phyloP scores from a whole-genome alignment of 805 yeast species.

The Komagataella ulmi region DNA sequence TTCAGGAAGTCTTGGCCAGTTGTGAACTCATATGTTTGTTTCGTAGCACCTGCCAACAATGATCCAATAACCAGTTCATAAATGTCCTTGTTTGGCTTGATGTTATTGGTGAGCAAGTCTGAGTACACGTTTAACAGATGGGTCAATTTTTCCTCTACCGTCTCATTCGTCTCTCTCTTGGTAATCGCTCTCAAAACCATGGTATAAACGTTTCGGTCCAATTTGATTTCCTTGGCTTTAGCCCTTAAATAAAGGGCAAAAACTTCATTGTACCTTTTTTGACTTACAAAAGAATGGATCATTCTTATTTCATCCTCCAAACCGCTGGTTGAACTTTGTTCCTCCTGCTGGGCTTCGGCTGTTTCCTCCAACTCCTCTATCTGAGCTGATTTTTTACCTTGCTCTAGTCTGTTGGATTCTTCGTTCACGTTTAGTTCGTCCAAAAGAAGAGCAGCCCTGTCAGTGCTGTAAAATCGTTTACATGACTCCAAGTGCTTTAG shows the following conservation, averaged over 20 bases:
- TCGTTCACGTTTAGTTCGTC: neutral
- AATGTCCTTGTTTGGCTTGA: constrained; percentile 44
- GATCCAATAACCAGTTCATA: constrained; percentile 37
- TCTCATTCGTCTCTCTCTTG: constrained; percentile 35
- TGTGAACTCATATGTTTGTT: constrained; percentile 14
- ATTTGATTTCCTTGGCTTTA: constrained; percentile 23
- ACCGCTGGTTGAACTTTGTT: neutral
- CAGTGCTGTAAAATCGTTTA: constrained; percentile 1
- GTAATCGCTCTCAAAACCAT: constrained; percentile 41
- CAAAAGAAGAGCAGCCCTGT: neutral
- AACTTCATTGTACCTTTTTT: constrained; percentile 18
- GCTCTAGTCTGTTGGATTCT: neutral
- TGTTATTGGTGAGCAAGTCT: constrained; percentile 38
- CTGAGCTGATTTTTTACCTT: constrained; percentile 1
- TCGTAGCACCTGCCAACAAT: constrained; percentile 33
- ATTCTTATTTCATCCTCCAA: constrained; percentile 9
- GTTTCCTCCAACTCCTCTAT: constrained; percentile 1
- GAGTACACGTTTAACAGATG: constrained; percentile 54
- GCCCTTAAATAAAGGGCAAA: constrained; percentile 17
- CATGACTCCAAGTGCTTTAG: constrained; percentile 4
- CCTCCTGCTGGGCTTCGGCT: neutral
- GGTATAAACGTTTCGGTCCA: constrained; percentile 38
- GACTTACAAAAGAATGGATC: constrained; percentile 11
- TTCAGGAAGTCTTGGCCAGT: constrained; percentile 34
- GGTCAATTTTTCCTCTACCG: constrained; percentile 48